phyloP scores from a whole-genome alignment of 129 eudicot species.

The Lonicera japonica region DNA sequence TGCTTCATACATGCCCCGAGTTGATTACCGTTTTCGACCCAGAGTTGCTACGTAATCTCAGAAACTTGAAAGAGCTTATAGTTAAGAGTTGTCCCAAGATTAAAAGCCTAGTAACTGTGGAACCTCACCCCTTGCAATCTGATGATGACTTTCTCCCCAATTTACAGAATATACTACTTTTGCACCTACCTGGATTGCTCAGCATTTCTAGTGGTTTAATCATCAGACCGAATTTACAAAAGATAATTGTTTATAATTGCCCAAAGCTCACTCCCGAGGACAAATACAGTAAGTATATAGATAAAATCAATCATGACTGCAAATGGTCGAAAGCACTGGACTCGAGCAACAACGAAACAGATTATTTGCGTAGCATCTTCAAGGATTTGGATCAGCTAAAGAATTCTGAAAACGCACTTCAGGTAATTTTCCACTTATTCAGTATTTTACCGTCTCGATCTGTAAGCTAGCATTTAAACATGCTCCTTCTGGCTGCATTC shows the following conservation, averaged over 20 bases:
- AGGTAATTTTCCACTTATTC: too few relatives aligned
- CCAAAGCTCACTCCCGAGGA: constrained; percentile 17
- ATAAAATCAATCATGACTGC: constrained; percentile 20
- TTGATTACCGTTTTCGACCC: constrained; percentile 8
- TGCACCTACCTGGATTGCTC: constrained; percentile 27
- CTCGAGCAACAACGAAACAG: not conserved
- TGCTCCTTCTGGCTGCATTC: too few relatives aligned
- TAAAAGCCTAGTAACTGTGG: constrained; percentile 8
- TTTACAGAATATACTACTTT: constrained; percentile 28
- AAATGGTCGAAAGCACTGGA: constrained; percentile 31
- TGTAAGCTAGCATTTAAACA: too few relatives aligned
- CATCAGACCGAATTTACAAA: constrained; percentile 16
- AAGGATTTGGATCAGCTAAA: not conserved
- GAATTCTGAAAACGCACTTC: too few relatives aligned
- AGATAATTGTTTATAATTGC: constrained; percentile 24
- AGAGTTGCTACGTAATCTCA: not conserved
- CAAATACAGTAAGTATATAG: not conserved
- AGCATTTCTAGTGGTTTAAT: constrained; percentile 15
- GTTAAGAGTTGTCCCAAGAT: constrained; percentile 26
- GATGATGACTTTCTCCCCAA: constrained; percentile 11
- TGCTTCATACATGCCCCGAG: constrained; percentile 33
- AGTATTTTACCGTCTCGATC: too few relatives aligned
- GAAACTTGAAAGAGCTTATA: constrained; percentile 16
- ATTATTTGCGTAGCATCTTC: constrained; percentile 2
- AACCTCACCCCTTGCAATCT: too few relatives aligned